Percentiles rank a stretch among this genome's conserved stretches.
Evolutionary conservation across 257 asterid species (phyloP).

Genomic region (Echites panduratus): DNA sequence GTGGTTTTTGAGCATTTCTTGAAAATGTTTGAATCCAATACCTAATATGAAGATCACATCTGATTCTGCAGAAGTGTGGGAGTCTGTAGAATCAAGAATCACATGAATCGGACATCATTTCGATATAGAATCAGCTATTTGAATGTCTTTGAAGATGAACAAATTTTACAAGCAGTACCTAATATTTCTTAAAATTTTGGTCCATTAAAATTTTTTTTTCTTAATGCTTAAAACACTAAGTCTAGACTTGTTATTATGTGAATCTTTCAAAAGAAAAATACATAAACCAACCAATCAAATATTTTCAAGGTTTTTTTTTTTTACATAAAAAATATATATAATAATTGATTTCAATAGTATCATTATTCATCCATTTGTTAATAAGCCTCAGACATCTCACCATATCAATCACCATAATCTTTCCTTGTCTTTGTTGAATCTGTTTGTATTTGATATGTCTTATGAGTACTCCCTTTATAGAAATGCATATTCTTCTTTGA

Average conservation of each 20-base stretch:
- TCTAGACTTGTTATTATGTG: neutral
- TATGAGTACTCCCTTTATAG: neutral
- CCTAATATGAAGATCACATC: neutral
- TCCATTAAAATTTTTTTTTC: neutral
- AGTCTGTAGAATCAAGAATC: conserved; percentile 25
- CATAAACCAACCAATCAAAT: neutral
- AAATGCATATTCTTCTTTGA: neutral
- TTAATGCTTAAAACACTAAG: neutral
- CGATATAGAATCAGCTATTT: conserved; percentile 9
- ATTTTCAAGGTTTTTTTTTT: rapidly evolving
- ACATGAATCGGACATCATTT: conserved; percentile 24
- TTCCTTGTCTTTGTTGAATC: neutral
- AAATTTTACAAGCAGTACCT: conserved; percentile 12
- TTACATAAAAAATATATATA: too few species aligned
- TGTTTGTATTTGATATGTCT: neutral
- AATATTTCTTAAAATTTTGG: neutral
- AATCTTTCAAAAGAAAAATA: neutral
- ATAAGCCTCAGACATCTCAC: too few species aligned
- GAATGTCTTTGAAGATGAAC: conserved; percentile 54
- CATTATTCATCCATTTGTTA: neutral
- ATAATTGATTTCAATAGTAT: too few species aligned
- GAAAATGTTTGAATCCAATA: conserved; percentile 23
- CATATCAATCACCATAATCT: neutral
- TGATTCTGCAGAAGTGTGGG: conserved; percentile 20
- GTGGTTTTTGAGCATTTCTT: conserved; percentile 21